phyloP scores from a whole-genome alignment of 139 green algal species.

The Chlamydomonas incerta region DNA sequence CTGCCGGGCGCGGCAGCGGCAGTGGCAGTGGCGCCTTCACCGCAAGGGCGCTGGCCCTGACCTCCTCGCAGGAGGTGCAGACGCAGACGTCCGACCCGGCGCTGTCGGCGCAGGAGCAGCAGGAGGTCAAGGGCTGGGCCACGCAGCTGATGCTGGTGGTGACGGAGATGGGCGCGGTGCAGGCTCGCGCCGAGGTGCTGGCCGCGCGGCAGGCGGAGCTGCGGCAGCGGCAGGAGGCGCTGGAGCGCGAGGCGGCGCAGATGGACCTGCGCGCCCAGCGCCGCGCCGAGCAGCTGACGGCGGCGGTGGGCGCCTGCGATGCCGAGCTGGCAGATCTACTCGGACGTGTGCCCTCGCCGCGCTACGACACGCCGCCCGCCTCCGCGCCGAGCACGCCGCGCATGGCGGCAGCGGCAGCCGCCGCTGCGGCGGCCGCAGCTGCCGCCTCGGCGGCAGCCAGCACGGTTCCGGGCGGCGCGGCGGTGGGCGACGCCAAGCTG shows the following conservation, averaged over 20 bases:
- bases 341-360: neutral
- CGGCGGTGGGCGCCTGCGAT: constrained; percentile 14
- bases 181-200: constrained; percentile 19
- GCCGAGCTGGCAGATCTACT: constrained; percentile 18
- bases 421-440: neutral
- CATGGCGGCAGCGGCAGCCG: neutral
- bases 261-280: constrained; percentile 19
- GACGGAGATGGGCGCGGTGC: neutral
- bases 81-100: too few species aligned
- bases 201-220: neutral
- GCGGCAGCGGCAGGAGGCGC: neutral
- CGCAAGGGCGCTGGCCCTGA: too few species aligned
- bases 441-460: neutral
- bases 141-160: constrained; percentile 12
- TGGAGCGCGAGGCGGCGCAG: constrained; percentile 5
- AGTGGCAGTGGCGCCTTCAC: too few species aligned
- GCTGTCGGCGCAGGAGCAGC: neutral
- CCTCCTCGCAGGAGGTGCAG: too few species aligned
- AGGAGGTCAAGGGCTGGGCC: neutral
- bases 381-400: neutral
- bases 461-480: neutral
- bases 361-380: constrained; percentile 7
- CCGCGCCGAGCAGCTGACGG: neutral
- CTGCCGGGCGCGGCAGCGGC: too few species aligned
- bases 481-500: neutral